Conservation (phyloP, 2,329 filamentous ascomycete genomes). For the Alternaria gaisen region DNA sequence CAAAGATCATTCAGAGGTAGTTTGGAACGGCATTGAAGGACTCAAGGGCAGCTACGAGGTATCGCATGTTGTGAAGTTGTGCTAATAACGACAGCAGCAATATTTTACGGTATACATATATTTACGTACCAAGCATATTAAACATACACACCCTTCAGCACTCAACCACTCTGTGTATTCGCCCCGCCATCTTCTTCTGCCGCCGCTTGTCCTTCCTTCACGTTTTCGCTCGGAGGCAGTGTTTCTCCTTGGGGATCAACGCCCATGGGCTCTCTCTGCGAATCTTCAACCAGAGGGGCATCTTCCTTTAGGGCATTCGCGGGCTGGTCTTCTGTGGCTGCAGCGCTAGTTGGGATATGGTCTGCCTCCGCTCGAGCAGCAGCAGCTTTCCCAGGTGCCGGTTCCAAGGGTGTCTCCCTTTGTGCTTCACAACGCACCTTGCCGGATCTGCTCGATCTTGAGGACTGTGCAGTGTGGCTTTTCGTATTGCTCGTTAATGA, state of each 20-base stretch:
- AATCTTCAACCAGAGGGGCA: neutral
- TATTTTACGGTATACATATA: neutral
- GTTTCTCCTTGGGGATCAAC: neutral
- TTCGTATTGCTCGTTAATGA: neutral
- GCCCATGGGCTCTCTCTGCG: neutral
- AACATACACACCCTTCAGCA: neutral
- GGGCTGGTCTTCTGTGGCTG: neutral
- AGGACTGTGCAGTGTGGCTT: neutral
- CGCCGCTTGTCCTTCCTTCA: neutral
- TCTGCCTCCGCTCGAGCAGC: neutral
- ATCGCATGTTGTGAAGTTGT: neutral
- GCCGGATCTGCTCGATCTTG: neutral
- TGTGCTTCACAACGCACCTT: neutral
- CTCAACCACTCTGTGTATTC: neutral
- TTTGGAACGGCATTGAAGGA: neutral
- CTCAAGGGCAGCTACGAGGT: neutral
- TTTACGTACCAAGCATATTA: neutral
- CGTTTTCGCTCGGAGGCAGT: neutral
- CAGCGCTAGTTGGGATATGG: neutral
- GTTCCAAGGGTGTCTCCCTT: neutral
- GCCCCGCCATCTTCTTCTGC: neutral
- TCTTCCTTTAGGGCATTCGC: neutral
- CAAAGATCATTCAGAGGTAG: too few relatives aligned
- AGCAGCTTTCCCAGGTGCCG: neutral
- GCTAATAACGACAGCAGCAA: too few relatives aligned